Evolutionary conservation across 2,329 filamentous ascomycete genomes (phyloP), one percentile per base, ranked within the genome.

Genomic region (Zarea fungicola): DNA sequence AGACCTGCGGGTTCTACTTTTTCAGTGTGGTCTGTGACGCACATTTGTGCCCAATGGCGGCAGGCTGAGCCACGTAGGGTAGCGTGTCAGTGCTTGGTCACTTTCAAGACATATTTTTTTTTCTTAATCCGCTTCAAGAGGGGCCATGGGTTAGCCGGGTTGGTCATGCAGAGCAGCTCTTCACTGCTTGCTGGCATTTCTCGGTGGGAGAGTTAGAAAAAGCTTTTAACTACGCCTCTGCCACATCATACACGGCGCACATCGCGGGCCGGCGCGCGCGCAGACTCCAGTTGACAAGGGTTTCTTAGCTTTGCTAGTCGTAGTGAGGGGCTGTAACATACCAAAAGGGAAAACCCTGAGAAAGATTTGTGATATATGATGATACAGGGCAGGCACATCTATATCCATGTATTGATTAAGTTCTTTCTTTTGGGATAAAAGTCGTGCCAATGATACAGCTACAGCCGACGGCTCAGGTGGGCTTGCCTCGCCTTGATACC

Each of bases 1-100:
- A n/a, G n/a, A n/a, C n/a, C n/a, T n/a, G n/a, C n/a, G n/a, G n/a
- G n/a, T n/a, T n/a, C n/a, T n/a, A n/a, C n/a, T n/a, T n/a, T n/a
- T n/a, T n/a, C n/a, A n/a, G 28, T 48, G 35, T 25, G 26, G 28
- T 41, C 2, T 5, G 7, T 16, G 25, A 19, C 23, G 35, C 44
- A 40, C 35, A 42, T 48, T 48, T 48, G 36, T 48, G 45, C 45
- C 45, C 45, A 42, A 48, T 42, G 26, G n/a, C n/a, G 21, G 11
- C 36, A n/a, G 16, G 35, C 25, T 29, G 39, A 42, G 45, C 45
- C 45, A 48, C 45, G 45, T 48, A 48, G 36, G 28, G 37, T 21
- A 26, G 16, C n/a, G n/a, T n/a, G n/a, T n/a, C n/a, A n/a, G n/a
- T n/a, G n/a, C n/a, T n/a, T n/a, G n/a, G n/a, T n/a, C n/a, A n/a